These are phyloP conservation scores for Esteya vermicola DNA, from an alignment of 2,329 filamentous ascomycete genomes.

Conservation along the genomic window DNA sequence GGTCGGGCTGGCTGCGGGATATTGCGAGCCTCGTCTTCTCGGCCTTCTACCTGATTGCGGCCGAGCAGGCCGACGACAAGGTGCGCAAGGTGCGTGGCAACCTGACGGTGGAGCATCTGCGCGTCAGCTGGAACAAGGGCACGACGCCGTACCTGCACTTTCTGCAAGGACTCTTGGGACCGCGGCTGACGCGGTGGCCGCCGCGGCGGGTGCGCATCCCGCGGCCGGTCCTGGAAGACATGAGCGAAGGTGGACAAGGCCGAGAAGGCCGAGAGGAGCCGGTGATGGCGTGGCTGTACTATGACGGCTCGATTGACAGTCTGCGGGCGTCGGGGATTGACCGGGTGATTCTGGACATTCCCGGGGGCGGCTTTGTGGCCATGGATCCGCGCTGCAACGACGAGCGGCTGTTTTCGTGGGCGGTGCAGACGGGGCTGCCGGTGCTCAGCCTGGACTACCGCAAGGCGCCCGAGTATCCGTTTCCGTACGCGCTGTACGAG, in stretches of 20 bases:
- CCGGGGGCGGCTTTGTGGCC: slow-evolving; percentile 88
- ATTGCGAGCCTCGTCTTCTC: slow-evolving; percentile 73
- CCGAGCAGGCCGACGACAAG: slow-evolving; percentile 92
- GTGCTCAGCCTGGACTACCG: slow-evolving; percentile 84
- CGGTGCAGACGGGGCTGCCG: slow-evolving; percentile 74
- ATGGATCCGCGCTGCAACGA: slow-evolving; percentile 94
- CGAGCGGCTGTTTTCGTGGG: slow-evolving; percentile 88
- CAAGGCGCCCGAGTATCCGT: slow-evolving; percentile 74
- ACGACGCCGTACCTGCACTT: slow-evolving; percentile 74
- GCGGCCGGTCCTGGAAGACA: slow-evolving; percentile 56
- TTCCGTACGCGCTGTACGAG: slow-evolving; percentile 74
- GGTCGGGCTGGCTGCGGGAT: slow-evolving; percentile 64
- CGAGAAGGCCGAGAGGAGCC: no score
- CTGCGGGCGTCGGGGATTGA: slow-evolving; percentile 51
- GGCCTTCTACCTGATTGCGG: slow-evolving; percentile 79
- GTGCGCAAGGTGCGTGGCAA: slow-evolving; percentile 78
- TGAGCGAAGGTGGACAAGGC: no score
- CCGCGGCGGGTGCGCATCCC: slow-evolving; percentile 76
- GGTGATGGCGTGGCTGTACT: slow-evolving; percentile 82
- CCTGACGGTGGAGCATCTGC: slow-evolving; percentile 79
- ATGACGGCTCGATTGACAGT: slow-evolving; percentile 58
- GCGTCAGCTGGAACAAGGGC: slow-evolving; percentile 91
- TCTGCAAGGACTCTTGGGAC: slow-evolving; percentile 58
- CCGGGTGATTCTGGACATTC: slow-evolving; percentile 74
- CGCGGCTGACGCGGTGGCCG: slow-evolving; percentile 65